Base-by-base conservation (phyloP, 169 alveolate genomes). In the Babesia sp. region DNA sequence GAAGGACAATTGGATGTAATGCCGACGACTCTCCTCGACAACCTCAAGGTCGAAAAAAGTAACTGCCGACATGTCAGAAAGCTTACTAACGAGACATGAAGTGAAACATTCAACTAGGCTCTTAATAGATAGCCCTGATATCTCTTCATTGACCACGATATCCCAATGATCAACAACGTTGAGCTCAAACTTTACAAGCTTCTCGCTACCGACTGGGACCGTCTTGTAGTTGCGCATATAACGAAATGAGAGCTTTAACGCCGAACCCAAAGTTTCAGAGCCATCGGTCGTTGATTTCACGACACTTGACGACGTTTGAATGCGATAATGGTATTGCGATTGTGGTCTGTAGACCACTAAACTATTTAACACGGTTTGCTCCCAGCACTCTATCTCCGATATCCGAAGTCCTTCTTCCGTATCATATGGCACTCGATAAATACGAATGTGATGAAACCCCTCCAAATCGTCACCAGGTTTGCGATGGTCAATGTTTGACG, bases 101-200 rank as follows among this genome's bases (percentile, higher is more conserved):
- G 59, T 64, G 53, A 67, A 79, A 29, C 54, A 53, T 29, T 50
- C 60, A n/a, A 79, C 22, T 12, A 79, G 41, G 39, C 61, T 37
- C n/a, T 46, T 53, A 0, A 69, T 71, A 22, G 36, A 28, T 45
- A 79, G 50, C 11, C 57, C 33, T 20, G 46, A 16, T 55, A 79
- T 39, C 28, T 79, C 87, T 11, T 71, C 83, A 56, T 69, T 79
- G 34, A 70, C 69, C 8, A 66, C 75, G 3, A 79, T 37, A 55
- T 79, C 87, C 87, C 87, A 79, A 44, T 70, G 76, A 33, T 79
- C 83, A 1, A 57, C 46, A 8, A 79, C 70, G 34, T 70, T 58
- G 24, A 79, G 77, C 44, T 70, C 69, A 56, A 60, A 79, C 55
- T 70, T 71, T 1, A 79, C 71, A 14, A 60, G 39, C 45, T 79